These are phyloP conservation scores for Salinomyces thailandicus DNA, from an alignment of 2,329 filamentous ascomycete genomes.

Conservation along the genomic window DNA sequence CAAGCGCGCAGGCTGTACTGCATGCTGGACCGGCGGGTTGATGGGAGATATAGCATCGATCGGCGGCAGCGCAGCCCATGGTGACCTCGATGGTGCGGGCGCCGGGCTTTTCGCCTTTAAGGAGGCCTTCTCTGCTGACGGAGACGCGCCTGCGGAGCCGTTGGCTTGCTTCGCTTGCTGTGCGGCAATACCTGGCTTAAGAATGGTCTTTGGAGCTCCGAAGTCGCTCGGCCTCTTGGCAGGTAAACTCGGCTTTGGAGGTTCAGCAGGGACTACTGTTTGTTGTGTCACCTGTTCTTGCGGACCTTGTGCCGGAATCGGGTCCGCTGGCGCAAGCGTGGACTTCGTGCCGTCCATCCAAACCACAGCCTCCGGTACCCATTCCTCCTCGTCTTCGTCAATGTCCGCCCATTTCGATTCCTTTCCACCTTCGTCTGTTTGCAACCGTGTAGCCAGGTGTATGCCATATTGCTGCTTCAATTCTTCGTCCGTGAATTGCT, in stretches of 20 bases:
- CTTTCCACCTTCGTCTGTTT: conserved; percentile 61
- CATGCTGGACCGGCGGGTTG: conserved; percentile 41
- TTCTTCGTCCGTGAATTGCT: conserved; percentile 78
- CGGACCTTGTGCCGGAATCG: conserved; percentile 8
- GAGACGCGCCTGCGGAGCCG: conserved; percentile 46
- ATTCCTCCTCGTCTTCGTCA: conserved; percentile 79
- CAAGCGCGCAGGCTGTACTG: conserved; percentile 24
- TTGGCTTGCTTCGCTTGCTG: conserved; percentile 28
- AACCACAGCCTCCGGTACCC: conserved; percentile 73
- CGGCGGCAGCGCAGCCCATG: conserved; percentile 79
- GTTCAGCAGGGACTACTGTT: conserved; percentile 16
- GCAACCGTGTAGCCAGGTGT: conserved; percentile 68
- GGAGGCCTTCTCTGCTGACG: conserved; percentile 48
- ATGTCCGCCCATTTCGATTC: conserved; percentile 85
- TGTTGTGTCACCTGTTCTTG: conserved; percentile 10
- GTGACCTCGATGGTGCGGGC: conserved; percentile 69
- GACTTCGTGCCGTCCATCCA: conserved; percentile 86
- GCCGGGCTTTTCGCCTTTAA: conserved; percentile 62
- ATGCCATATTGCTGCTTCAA: conserved; percentile 75
- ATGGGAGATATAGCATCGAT: conserved; percentile 70
- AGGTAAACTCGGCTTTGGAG: conserved; percentile 19
- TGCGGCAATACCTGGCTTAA: conserved; percentile 36
- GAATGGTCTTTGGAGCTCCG: conserved; percentile 37
- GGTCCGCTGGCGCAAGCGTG: conserved; percentile 51
- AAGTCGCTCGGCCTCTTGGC: conserved; percentile 28